A percentile compares a stretch with the other conserved stretches of the same genome.
Conservation (phyloP, 148 eudicot species). For the Arbutus unedo region DNA sequence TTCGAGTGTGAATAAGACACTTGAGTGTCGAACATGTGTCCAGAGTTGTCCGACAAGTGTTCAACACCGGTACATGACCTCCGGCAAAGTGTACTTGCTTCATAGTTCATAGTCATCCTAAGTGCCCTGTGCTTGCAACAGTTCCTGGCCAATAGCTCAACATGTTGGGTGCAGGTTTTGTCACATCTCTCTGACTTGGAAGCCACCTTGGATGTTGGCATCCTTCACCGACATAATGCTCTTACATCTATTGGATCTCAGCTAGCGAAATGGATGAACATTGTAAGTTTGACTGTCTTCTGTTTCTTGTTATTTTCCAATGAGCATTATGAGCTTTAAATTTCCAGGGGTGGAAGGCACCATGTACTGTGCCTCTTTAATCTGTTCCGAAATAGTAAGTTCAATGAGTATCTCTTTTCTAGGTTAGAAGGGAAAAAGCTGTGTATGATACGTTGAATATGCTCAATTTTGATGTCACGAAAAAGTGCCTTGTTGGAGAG, state of each 20-base stretch:
- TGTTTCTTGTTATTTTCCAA: not conserved
- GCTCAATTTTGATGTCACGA: conserved; percentile 98
- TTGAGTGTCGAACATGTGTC: no score
- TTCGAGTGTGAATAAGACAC: no score
- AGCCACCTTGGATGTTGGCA: conserved; percentile 92
- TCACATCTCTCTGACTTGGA: conserved; percentile 91
- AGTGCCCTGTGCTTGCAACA: not conserved
- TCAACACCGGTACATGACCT: no score
- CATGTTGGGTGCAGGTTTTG: conserved; percentile 59
- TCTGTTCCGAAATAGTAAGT: not conserved
- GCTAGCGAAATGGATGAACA: conserved; percentile 72
- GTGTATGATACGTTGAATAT: conserved; percentile 94
- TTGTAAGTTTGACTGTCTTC: conserved; percentile 46
- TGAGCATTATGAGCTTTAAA: conserved; percentile 5
- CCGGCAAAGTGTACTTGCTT: no score
- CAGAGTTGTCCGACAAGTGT: no score
- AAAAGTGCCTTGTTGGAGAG: conserved; percentile 98
- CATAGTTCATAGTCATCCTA: not conserved
- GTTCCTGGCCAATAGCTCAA: not conserved
- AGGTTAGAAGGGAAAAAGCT: conserved; percentile 99
- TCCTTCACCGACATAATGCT: conserved; percentile 74
- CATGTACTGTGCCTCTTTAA: not conserved
- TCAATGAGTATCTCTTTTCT: conserved; percentile 22
- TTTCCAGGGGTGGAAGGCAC: conserved; percentile 1
- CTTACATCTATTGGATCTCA: conserved; percentile 70